These are phyloP conservation scores for Fusarium hostae DNA, from an alignment of 2,329 filamentous ascomycete species.

Conservation along the genomic window DNA sequence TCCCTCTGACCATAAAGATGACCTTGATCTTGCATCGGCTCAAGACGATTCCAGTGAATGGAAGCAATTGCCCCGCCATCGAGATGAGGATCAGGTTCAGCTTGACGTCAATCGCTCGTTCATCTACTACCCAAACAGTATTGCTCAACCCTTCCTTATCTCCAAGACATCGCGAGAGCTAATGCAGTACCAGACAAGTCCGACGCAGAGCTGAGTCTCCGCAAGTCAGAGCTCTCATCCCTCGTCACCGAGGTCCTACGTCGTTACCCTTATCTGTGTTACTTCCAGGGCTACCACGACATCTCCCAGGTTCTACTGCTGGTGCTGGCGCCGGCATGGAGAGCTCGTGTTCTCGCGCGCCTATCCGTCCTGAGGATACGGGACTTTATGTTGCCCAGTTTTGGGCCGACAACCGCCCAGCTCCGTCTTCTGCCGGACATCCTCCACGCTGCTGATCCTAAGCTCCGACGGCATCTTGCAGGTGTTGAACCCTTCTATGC, in stretches of 20 bases:
- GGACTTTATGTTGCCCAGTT: constrained; percentile 95
- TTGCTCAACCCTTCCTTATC: constrained; percentile 30
- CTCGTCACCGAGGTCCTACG: constrained; percentile 86
- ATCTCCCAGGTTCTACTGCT: constrained; percentile 96
- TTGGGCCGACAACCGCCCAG: constrained; percentile 83
- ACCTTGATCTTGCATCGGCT: constrained; percentile 2
- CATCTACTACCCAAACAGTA: constrained; percentile 90
- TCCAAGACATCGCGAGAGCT: constrained; percentile 3
- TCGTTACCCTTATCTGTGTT: constrained; percentile 83
- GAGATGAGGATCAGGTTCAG: constrained; percentile 89
- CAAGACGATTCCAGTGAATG: constrained; percentile 54
- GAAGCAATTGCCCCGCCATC: constrained; percentile 76
- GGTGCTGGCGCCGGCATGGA: constrained; percentile 74
- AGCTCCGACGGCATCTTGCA: constrained; percentile 79
- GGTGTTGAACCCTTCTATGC: constrained; percentile 90
- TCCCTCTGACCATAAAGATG: constrained; percentile 27
- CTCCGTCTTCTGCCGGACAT: constrained; percentile 89
- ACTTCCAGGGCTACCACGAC: constrained; percentile 99
- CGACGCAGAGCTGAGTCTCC: constrained; percentile 72
- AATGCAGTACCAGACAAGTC: constrained; percentile 66
- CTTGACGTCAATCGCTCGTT: constrained; percentile 97
- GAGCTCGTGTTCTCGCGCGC: constrained; percentile 75
- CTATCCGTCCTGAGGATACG: constrained; percentile 90
- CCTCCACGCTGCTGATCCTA: constrained; percentile 75
- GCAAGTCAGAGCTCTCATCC: constrained; percentile 80